These are phyloP conservation scores for Periglandula ipomoeae DNA, from an alignment of 2,329 filamentous ascomycete genomes.

Conservation along the genomic window DNA sequence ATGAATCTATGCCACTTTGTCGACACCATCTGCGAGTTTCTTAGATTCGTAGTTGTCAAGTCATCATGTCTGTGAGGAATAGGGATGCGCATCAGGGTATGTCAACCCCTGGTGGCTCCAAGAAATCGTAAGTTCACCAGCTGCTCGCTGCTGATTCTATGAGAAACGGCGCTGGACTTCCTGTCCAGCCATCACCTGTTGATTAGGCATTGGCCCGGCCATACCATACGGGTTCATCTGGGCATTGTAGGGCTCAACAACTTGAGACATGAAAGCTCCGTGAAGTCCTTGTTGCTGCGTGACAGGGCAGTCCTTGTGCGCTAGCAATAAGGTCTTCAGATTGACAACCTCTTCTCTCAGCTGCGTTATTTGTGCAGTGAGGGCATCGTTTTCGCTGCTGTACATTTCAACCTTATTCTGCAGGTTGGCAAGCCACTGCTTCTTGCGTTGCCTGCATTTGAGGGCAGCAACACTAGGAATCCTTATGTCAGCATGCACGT, in stretches of 20 bases:
- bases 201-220: constrained; percentile 38
- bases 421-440: constrained; percentile 94
- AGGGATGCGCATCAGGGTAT: neutral
- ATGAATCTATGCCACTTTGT: neutral
- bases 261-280: constrained; percentile 45
- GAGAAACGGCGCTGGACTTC: constrained; percentile 47
- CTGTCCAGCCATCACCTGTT: constrained; percentile 48
- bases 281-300: constrained; percentile 70
- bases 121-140: neutral
- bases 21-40: neutral
- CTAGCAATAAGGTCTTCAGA: constrained; percentile 82
- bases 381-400: constrained; percentile 79
- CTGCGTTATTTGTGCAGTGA: constrained; percentile 74
- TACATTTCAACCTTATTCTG: constrained; percentile 93
- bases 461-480: constrained; percentile 76
- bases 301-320: constrained; percentile 93
- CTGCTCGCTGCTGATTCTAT: constrained; percentile 27
- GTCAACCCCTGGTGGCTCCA: neutral
- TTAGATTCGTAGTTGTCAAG: neutral
- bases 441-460: constrained; percentile 96
- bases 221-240: constrained; percentile 54
- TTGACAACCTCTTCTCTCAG: constrained; percentile 90
- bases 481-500: constrained; percentile 3
- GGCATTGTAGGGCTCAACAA: constrained; percentile 43
- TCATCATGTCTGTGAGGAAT: neutral